A percentile compares a stretch with the other conserved stretches of the same genome.
Evolutionary conservation across 148 eudicot species (phyloP).

Genomic region (Pharnaceum exiguum): DNA sequence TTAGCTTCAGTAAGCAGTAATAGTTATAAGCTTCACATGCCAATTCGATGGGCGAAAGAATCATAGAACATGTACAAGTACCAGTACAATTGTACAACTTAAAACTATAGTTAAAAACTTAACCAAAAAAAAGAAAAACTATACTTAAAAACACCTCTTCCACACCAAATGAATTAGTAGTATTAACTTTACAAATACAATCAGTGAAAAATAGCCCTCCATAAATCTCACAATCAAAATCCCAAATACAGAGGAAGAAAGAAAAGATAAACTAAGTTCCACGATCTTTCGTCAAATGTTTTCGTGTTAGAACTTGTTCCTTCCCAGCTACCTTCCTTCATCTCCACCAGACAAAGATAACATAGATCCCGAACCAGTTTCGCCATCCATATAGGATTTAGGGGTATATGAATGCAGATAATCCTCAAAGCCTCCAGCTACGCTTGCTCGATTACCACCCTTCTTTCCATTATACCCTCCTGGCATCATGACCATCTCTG

Average conservation of each 20-base stretch:
- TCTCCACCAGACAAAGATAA: constrained; percentile 25
- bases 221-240: constrained; percentile 7
- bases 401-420: constrained; percentile 48
- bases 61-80: no score
- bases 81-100: no score
- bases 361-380: constrained; percentile 38
- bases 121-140: no score
- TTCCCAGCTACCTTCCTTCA: constrained; percentile 21
- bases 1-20: no score
- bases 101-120: no score
- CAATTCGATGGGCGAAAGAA: no score
- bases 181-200: constrained; percentile 13
- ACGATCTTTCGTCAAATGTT: not conserved
- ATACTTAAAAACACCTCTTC: no score
- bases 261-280: not conserved
- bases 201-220: not conserved
- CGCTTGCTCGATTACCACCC: constrained; percentile 4
- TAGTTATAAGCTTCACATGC: no score
- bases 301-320: not conserved
- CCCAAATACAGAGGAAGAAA: not conserved
- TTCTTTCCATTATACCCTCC: constrained; percentile 35
- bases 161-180: constrained; percentile 11
- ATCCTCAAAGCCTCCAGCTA: constrained; percentile 40
- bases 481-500: constrained; percentile 35
- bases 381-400: constrained; percentile 38